Conservation (phyloP, 192 early-diverging fungal species). For the Radiomyces spectabilis region DNA sequence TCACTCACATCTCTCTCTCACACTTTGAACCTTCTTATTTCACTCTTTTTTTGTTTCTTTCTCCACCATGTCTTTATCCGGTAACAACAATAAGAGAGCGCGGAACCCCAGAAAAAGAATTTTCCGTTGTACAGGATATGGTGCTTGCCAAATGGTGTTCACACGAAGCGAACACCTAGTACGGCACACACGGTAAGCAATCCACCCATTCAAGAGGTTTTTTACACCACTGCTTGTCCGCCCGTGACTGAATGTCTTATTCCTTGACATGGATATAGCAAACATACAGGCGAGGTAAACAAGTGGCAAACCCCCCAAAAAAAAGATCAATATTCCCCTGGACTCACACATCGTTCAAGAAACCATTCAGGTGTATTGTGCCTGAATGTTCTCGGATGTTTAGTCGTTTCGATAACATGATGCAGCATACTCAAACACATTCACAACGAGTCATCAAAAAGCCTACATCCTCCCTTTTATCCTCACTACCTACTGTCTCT, state of each 20-base stretch:
- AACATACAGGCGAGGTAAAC: conserved; percentile 28
- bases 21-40: not conserved
- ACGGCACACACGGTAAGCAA: conserved; percentile 34
- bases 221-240: not conserved
- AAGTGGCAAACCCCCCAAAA: not conserved
- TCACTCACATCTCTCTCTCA: not conserved
- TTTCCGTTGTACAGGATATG: conserved; percentile 45
- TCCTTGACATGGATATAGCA: conserved; percentile 1
- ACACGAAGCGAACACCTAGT: conserved; percentile 46
- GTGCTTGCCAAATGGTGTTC: conserved; percentile 46
- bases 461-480: not conserved
- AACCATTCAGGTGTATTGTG: conserved; percentile 65
- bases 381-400: conserved; percentile 58
- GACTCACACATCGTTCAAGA: conserved; percentile 20
- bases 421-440: conserved; percentile 72
- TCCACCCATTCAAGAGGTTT: not conserved
- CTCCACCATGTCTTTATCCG: not conserved
- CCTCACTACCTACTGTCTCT: not conserved
- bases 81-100: not conserved
- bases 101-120: conserved; percentile 18
- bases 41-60: not conserved
- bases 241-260: not conserved
- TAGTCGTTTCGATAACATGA: conserved; percentile 76
- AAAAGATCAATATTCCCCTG: not conserved
- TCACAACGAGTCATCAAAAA: not conserved